phyloP scores from a whole-genome alignment of 495 filamentous ascomycete species.

The Penicillium waksmanii region DNA sequence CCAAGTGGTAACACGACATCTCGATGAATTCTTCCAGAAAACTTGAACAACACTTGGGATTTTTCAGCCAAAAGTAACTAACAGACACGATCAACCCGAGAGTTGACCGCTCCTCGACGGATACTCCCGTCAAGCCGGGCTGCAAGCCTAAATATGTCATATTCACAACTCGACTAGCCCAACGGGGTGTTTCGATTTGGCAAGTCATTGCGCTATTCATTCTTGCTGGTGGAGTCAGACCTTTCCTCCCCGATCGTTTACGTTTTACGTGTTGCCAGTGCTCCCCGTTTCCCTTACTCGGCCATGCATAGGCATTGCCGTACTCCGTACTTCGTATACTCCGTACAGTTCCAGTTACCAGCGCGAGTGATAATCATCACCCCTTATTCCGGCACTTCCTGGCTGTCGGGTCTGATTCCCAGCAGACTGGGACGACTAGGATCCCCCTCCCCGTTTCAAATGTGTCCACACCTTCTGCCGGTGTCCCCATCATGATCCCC shows the following conservation, averaged over 20 bases:
- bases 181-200: constrained; percentile 5
- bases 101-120: constrained; percentile 4
- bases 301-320: background rate
- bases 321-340: background rate
- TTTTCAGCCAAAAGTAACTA: background rate
- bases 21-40: background rate
- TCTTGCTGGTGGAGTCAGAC: constrained; percentile 2
- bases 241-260: constrained; percentile 4
- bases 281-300: too few relatives aligned
- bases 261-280: too few relatives aligned
- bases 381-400: constrained; percentile 3
- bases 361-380: background rate
- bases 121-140: background rate
- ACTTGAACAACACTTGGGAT: background rate
- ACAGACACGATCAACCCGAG: background rate
- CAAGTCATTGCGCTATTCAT: background rate
- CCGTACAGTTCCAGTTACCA: background rate
- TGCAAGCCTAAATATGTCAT: background rate
- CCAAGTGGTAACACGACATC: background rate
- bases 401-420: constrained; percentile 5
- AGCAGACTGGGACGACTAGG: constrained; percentile 1
- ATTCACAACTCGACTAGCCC: constrained; percentile 3
- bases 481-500: constrained; percentile 10
- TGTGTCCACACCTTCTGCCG: constrained; percentile 6
- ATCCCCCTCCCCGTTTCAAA: background rate